Base-by-base conservation (phyloP, 768 basidiomycete genomes). In the Psilocybe cyanescens region DNA sequence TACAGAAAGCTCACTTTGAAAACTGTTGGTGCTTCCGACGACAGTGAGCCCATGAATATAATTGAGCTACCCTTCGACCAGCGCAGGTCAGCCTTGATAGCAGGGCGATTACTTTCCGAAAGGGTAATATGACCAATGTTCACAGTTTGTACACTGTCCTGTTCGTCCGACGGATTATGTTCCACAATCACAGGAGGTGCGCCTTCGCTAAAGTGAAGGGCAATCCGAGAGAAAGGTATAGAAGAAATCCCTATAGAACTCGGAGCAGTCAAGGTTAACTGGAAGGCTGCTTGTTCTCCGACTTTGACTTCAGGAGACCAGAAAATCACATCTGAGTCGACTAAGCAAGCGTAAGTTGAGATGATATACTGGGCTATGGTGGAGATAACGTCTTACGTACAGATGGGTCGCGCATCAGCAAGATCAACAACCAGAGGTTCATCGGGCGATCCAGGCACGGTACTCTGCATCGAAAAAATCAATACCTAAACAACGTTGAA, bases 301-400 rank as follows among this genome's bases (percentile, higher is more conserved):
- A 95, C 81, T 55, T 82, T 80, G 28, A 86, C 83, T 59, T 86
- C 81, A 0, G 82, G 62, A 7, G 80, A 71, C 90, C 92, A 95
- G 72, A 97, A 98, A 0, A 87, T 80, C 3, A 88, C 75, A 31
- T 76, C 78, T 0, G 86, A 81, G 39, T 86, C 78, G 61, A 95
- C 94, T 95, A 60, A 1, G 60, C 58, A 45, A 30, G 11, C 57
- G 58, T 12, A 47, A 61, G 39, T 59, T n/a, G 49, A 47, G 59
- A 45, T 31, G 17, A 44, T 41, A 49, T 46, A 46, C 44, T 48
- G 31, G 59, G 11, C 24, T 19, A 14, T 6, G 24, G 29, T 19
- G 12, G 17, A 44, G 16, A 49, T 30, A 47, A 53, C 4, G 29
- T 31, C 57, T 62, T 59, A 67, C 87, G 58, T 72, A 92, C 90